Evolutionary conservation across 2,329 filamentous ascomycete genomes (phyloP).

Genomic region (Cordyceps javanica): DNA sequence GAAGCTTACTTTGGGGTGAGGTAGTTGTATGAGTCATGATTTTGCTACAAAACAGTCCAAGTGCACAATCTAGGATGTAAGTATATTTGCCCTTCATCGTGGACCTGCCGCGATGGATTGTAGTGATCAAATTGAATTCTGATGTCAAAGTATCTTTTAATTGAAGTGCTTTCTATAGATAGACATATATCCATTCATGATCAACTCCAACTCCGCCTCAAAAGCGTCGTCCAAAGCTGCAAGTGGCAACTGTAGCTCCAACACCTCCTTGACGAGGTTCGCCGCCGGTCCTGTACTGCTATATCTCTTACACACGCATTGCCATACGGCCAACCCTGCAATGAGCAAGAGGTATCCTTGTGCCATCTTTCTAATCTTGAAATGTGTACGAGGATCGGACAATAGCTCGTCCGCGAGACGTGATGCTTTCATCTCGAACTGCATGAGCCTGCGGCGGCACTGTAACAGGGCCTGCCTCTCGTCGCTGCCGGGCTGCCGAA

Average conservation of each 20-base stretch:
- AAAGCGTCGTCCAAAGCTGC: conserved; percentile 16
- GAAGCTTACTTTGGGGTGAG: neutral
- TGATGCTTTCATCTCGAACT: neutral
- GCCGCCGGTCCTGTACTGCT: too few species aligned
- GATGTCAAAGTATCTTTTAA: neutral
- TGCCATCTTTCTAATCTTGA: neutral
- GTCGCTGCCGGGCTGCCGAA: neutral
- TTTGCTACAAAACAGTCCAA: too few species aligned
- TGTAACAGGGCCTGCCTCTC: neutral
- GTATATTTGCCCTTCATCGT: too few species aligned
- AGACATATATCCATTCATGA: neutral
- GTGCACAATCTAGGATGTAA: too few species aligned
- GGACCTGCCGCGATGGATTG: too few species aligned
- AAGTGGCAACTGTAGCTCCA: conserved; percentile 11
- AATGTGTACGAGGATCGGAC: neutral
- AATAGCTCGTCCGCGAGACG: neutral
- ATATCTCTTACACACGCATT: neutral
- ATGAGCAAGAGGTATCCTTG: neutral
- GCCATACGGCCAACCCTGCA: neutral
- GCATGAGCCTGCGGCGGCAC: neutral
- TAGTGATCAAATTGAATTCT: too few species aligned
- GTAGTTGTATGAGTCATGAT: too few species aligned
- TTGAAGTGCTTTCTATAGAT: neutral
- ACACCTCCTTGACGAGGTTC: conserved; percentile 3
- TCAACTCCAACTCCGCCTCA: neutral